Conservation (phyloP, 2,329 filamentous ascomycete species). For the Incumbomyces delicatus region DNA sequence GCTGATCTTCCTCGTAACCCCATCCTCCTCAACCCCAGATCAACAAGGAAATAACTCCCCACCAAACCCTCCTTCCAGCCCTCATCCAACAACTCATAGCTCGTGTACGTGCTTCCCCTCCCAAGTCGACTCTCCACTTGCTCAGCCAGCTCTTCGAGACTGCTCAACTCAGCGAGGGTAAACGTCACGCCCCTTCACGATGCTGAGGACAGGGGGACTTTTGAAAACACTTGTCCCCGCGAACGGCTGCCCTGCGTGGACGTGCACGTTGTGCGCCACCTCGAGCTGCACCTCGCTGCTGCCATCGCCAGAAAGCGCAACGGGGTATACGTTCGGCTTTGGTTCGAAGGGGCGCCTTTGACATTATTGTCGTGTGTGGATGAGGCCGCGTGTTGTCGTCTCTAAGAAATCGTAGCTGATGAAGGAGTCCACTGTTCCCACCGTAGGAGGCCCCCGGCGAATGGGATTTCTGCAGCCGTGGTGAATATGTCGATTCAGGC, state of each 20-base stretch:
- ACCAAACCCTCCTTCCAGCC: slow-evolving; percentile 11
- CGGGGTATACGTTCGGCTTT: too few relatives aligned
- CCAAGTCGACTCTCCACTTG: slow-evolving; percentile 27
- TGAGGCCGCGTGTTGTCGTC: too few relatives aligned
- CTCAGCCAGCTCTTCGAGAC: slow-evolving; percentile 45
- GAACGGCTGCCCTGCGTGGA: slow-evolving; percentile 18
- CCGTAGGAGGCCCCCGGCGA: slow-evolving; percentile 45
- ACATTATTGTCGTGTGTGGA: too few relatives aligned
- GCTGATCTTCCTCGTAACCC: slow-evolving; percentile 6
- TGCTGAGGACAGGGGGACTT: slow-evolving; percentile 23
- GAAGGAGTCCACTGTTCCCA: slow-evolving; percentile 49
- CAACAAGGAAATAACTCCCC: slow-evolving; percentile 22
- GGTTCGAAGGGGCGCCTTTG: too few relatives aligned
- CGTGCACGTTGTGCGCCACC: slow-evolving; percentile 29
- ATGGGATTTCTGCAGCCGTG: slow-evolving; percentile 41
- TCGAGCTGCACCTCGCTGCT: slow-evolving; percentile 21
- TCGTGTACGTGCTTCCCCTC: slow-evolving; percentile 10
- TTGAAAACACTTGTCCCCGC: neutral
- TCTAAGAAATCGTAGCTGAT: slow-evolving; percentile 24
- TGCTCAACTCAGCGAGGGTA: slow-evolving; percentile 52
- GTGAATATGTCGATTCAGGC: slow-evolving; percentile 45
- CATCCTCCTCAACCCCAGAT: slow-evolving; percentile 7
- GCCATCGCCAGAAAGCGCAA: neutral
- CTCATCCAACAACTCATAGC: too few relatives aligned
- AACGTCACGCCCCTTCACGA: slow-evolving; percentile 43